A percentile compares a stretch with the other conserved stretches of the same genome.
Conservation (phyloP, 169 alveolate genomes). For the Plasmodium fragile region DNA sequence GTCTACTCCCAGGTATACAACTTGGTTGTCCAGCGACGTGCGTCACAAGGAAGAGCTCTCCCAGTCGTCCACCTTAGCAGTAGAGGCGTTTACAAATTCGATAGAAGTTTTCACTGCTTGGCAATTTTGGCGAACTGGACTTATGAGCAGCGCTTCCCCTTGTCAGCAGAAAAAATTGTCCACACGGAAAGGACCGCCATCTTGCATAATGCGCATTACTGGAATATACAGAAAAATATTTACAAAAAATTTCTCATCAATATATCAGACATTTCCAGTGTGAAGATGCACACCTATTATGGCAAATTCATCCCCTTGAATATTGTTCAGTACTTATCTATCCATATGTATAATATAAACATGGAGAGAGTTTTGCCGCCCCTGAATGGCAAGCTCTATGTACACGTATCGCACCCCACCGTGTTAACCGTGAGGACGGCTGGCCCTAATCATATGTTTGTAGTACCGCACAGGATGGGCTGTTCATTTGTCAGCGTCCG, state of each 20-base stretch:
- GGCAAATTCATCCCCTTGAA: constrained; percentile 56
- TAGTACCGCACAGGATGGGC: constrained; percentile 56
- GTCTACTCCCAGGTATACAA: constrained; percentile 34
- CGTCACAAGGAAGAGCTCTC: not conserved
- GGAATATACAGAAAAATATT: not conserved
- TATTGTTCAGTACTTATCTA: constrained; percentile 24
- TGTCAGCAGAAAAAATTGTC: not conserved
- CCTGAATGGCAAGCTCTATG: constrained; percentile 20
- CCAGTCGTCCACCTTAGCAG: constrained; percentile 16
- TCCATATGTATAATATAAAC: constrained; percentile 24
- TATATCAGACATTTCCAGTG: constrained; percentile 18
- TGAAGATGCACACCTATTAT: constrained; percentile 25
- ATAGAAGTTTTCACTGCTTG: constrained; percentile 12
- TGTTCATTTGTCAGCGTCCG: constrained; percentile 29
- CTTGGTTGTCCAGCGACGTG: constrained; percentile 10
- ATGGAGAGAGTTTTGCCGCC: constrained; percentile 35
- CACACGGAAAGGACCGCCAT: not conserved
- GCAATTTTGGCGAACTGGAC: not conserved
- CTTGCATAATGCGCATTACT: not conserved
- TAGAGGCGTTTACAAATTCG: constrained; percentile 15
- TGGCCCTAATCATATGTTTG: constrained; percentile 26
- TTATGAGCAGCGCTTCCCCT: not conserved
- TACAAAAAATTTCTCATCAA: constrained; percentile 13
- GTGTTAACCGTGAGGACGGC: constrained; percentile 26
- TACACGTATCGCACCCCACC: constrained; percentile 23